Evolutionary conservation across 2,329 filamentous ascomycete species (phyloP), one percentile per base, ranked within the genome.

Genomic region (Alternaria solani): DNA sequence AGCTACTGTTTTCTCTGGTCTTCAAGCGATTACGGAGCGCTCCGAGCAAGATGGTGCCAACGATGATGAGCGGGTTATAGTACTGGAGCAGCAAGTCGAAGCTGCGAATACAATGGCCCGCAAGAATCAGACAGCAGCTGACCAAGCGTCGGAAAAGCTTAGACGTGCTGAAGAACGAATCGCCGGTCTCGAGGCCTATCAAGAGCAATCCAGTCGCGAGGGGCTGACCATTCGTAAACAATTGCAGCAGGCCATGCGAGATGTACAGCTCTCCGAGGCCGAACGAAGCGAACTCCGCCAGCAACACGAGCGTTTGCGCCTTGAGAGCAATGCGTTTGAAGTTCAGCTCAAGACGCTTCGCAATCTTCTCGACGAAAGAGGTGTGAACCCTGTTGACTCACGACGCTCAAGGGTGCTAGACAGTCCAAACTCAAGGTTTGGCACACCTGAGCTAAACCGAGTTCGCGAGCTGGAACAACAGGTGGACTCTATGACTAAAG

Each of bases 201-300:
- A 99, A 80, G 95, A 99, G 75, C 95, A 99, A 79, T 91, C 94
- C 4, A 98, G 94, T 78, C 88, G 95, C 44, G 96, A 99, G 78
- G 93, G 93, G 49, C 88, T 99, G 55, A 88, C 89, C 36, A 93
- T 98, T 66, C 89, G 95, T 55, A 90, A 95, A 75, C 94, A 98
- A 75, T 86, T 99, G 54, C 95, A 98, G 76, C 86, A 88, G 26
- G 89, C 92, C 5, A 84, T 97, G 77, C 90, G 90, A 66, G 94
- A 99, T 59, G 89, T 90, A 14, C 93, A 97, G 76, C 84, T 87
- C n/a, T 83, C 96, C 26, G 91, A 93, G 67, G 87, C 91, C 34
- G 87, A 91, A 62, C 95, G 94, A 78, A 86, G 90, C 1, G 93
- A 97, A 16, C 82, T 97, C 65, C 92, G 92, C 80, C 87, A 93